Percentiles rank a stretch among this genome's conserved stretches.
Conservation (phyloP, 2,329 filamentous ascomycete species). For the Diaporthe velutina region DNA sequence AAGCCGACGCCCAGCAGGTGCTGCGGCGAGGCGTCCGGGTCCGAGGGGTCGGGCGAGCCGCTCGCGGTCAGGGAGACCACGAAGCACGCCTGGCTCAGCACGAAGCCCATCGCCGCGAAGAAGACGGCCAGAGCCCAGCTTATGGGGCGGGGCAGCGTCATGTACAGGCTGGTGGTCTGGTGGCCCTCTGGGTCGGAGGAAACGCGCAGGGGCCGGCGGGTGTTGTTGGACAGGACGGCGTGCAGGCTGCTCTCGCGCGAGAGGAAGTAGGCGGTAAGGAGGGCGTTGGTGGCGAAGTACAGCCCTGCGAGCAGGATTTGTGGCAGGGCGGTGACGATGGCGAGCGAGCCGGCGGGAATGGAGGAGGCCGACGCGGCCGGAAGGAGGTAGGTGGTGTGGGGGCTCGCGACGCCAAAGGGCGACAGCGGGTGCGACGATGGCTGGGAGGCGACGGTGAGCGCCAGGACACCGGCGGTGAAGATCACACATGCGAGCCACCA, state of each 20-base stretch:
- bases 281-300: constrained; percentile 61
- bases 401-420: constrained; percentile 54
- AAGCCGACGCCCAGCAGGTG: constrained; percentile 54
- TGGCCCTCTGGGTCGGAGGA: constrained; percentile 56
- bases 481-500: constrained; percentile 55
- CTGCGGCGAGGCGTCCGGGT: constrained; percentile 34
- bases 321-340: constrained; percentile 59
- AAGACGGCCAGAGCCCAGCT: constrained; percentile 59
- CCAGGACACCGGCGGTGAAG: constrained; percentile 56
- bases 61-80: constrained; percentile 43
- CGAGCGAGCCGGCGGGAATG: constrained; percentile 43
- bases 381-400: constrained; percentile 51
- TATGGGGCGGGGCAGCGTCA: constrained; percentile 62
- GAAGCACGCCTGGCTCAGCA: constrained; percentile 60
- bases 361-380: constrained; percentile 43
- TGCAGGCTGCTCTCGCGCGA: constrained; percentile 64
- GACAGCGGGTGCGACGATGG: constrained; percentile 44
- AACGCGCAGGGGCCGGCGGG: constrained; percentile 56
- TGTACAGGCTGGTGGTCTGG: constrained; percentile 62
- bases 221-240: constrained; percentile 42
- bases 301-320: constrained; percentile 62
- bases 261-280: constrained; percentile 62
- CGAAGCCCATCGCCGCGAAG: constrained; percentile 59
- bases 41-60: constrained; percentile 15
- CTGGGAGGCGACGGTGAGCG: constrained; percentile 45